Evolutionary conservation across 2,329 filamentous ascomycete genomes (phyloP), one percentile per base, ranked within the genome.

Genomic region (Helminthosporium solani): DNA sequence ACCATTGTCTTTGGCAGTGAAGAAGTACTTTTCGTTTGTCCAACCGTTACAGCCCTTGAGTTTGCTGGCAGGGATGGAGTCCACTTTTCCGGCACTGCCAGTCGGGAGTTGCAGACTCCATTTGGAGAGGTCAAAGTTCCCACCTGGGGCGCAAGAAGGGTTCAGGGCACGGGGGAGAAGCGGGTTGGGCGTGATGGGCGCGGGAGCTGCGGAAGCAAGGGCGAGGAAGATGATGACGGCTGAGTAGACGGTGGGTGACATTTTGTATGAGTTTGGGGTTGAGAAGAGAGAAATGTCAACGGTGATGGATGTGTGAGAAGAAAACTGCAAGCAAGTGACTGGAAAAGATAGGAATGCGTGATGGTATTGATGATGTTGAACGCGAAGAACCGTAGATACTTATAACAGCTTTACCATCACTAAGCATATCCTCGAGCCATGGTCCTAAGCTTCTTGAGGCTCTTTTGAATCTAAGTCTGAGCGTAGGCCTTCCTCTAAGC

Each of bases 91-190:
- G 7, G 42, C 15, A 23, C 38, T 59, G 40, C 70, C 72, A 14
- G 56, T 68, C 2, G 73, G 72, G 1, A 75, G 64, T 46, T 75
- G 72, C 2, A 75, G 67, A 8, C 53, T 67, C 60, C 67, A 66
- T 6, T 42, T 39, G 16, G 28, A 31, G 35, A 61, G 49, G 33
- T 57, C 46, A 43, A 60, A 52, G 50, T 54, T 54, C 14, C 56
- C 56, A 5, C 56, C 58, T 7, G 56, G 58, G 8, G 56, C 56
- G 31, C 56, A 58, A 11, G 40, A 37, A 6, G 54, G 42, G 27
- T 49, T 43, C 18, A 53, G 33, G 20, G 20, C 30, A 33, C 46
- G 43, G 7, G 48, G 11, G 42, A 48, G 12, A 34, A 41, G 33
- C 25, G 41, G 42, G 33, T 40, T 49, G 3, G 52, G 42, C n/a